Base-by-base conservation (phyloP, 2,329 filamentous ascomycete genomes). In the Fusarium equiseti region DNA sequence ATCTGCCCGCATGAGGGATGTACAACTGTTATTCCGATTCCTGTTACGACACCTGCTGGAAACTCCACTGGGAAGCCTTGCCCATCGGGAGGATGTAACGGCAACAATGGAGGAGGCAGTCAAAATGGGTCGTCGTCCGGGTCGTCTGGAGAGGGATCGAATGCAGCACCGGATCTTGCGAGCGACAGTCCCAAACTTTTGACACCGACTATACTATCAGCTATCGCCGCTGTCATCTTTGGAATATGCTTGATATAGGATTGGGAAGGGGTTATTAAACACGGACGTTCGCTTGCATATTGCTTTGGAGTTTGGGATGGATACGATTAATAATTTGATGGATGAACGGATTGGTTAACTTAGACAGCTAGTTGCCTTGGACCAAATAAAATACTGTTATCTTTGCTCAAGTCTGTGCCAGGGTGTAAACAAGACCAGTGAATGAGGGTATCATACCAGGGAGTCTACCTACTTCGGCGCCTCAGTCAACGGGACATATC, bases 401-500 rank as follows among this genome's bases (percentile, higher is more conserved):
- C 15, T 44, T 15, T 16, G 13, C 11, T 13, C 35, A 12, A n/a
- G 20, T 16, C 11, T n/a, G 8, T 13, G 12, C 16, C 29, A 38
- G 3, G 18, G 15, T 7, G 15, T 20, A 11, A 38, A 15, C 16
- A 11, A 8, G 16, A 13, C 16, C 4, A 50, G n/a, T 45, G 29
- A 31, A 57, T 20, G 31, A 45, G 51, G 48, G 32, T 55, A 52
- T 55, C 27, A 38, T 42, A 16, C 16, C n/a, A 54, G 29, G 20
- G 6, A 26, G 9, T 35, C 40, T 29, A 26, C 13, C 22, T n/a
- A 48, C 26, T 43, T 76, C 12, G 90, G 91, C 24, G 91, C 86
- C 82, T 94, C 91, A 7, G 91, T 93, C 80, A 95, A 80, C 6
- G 91, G 91, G 63, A 95, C 92, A 82, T 95, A 95, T 70, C 89